phyloP scores from a whole-genome alignment of 257 asterid genomes.

The Ehretia macrophylla region DNA sequence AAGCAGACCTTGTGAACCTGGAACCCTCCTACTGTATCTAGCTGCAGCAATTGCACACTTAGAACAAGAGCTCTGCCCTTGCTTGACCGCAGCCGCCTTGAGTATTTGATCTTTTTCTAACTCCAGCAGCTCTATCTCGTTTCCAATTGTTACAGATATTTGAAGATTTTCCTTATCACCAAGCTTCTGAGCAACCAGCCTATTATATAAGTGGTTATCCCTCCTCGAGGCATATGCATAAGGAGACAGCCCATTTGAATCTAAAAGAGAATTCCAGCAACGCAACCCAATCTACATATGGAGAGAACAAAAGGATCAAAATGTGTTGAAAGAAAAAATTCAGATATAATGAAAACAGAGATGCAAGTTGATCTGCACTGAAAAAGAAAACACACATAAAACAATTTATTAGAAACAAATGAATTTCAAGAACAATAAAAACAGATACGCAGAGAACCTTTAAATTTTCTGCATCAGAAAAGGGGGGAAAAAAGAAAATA shows the following conservation, averaged over 20 bases:
- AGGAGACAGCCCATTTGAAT: conserved; percentile 75
- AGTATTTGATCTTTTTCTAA: conserved; percentile 20
- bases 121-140: conserved; percentile 29
- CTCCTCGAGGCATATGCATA: conserved; percentile 65
- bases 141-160: conserved; percentile 43
- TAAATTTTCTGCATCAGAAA: no score
- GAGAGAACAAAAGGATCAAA: background rate
- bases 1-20: conserved; percentile 53
- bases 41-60: conserved; percentile 48
- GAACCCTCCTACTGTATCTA: conserved; percentile 32
- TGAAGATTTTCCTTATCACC: conserved; percentile 37
- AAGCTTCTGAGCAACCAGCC: conserved; percentile 58
- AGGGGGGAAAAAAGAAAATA: background rate
- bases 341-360: no score
- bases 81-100: conserved; percentile 9
- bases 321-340: background rate
- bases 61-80: conserved; percentile 47
- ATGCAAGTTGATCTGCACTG: no score
- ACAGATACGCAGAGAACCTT: background rate
- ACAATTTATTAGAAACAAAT: background rate
- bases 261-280: conserved; percentile 67
- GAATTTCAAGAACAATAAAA: background rate
- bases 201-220: conserved; percentile 61
- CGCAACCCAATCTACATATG: conserved; percentile 58
- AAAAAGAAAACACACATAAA: no score